phyloP scores from a whole-genome alignment of 306 rosid genomes.

The Vigna radiata region DNA sequence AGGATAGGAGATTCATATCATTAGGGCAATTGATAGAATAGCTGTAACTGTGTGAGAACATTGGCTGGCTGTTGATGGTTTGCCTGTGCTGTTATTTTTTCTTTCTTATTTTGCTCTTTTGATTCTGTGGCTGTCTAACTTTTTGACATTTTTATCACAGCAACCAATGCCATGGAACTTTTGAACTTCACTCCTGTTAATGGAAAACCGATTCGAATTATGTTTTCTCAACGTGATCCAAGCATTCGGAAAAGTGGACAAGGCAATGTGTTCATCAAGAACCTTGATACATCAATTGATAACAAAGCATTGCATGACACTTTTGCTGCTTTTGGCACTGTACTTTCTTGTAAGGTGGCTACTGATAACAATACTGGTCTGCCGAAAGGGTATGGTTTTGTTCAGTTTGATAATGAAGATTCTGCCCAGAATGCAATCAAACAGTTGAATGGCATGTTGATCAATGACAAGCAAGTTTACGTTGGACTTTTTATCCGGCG shows the following conservation, averaged over 20 bases:
- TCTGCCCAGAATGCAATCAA: constrained; percentile 69
- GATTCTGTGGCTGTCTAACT: background rate
- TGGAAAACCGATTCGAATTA: constrained; percentile 58
- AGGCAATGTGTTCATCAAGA: constrained; percentile 85
- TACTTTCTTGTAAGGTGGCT: constrained; percentile 89
- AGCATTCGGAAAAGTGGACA: constrained; percentile 76
- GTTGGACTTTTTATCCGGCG: constrained; percentile 69
- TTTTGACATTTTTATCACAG: constrained; percentile 5
- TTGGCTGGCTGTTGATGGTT: background rate
- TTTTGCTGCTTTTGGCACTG: constrained; percentile 74
- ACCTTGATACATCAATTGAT: constrained; percentile 72
- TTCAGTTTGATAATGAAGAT: constrained; percentile 78
- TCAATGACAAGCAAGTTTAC: constrained; percentile 75
- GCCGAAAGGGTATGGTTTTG: constrained; percentile 82
- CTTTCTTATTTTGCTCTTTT: background rate
- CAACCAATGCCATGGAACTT: constrained; percentile 24
- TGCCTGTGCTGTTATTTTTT: background rate
- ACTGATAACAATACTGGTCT: constrained; percentile 64
- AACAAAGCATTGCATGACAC: constrained; percentile 85
- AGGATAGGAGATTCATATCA: no score
- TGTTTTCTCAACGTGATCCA: constrained; percentile 89
- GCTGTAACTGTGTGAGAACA: background rate
- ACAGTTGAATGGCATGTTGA: constrained; percentile 72
- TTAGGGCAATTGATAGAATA: background rate
- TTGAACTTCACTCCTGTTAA: constrained; percentile 31